Evolutionary conservation across 2,329 filamentous ascomycete genomes (phyloP), one percentile per base, ranked within the genome.

Genomic region (Dichotomopilus funicola): DNA sequence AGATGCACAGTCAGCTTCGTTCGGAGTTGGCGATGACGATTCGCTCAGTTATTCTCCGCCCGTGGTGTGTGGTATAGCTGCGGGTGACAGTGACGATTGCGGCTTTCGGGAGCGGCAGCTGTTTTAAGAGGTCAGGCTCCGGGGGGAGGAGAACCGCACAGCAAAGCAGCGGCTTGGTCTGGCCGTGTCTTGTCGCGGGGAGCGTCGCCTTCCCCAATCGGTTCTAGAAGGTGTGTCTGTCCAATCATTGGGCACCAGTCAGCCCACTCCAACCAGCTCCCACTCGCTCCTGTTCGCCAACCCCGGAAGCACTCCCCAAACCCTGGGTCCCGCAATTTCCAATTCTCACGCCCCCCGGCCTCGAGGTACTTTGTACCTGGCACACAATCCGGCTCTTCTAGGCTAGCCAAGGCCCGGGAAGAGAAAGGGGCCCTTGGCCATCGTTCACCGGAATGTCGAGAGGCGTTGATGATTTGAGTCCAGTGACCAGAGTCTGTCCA

Each of bases 201-300:
- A 19, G 34, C 34, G 27, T 59, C 51, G 42, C 59, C 57, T 60
- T 61, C 58, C 58, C 59, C 55, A 57, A 63, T 62, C 57, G 51
- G 61, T 63, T 63, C 61, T 63, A 59, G 61, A 63, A 63, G 57
- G 43, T 6, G 9, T 49, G n/a, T n/a, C 45, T 40, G 51, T 52
- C 60, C 61, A 63, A 62, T 63, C 49, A 41, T 48, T 19, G 46
- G 44, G 42, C 43, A 54, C 10, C 51, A 53, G 56, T 37, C 46
- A 55, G 37, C 35, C 51, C 38, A 51, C 45, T 55, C 48, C 50
- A 42, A 49, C 31, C 40, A 12, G 52, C 37, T 57, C 41, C 45
- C 46, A 46, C 38, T 54, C 53, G 53, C 37, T 38, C 51, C 52
- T 35, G 35, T 47, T 53, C 44, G 36, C 51, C 55, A 53, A 44